Conservation (phyloP, 306 rosid genomes). For the Ormosia emarginata region DNA sequence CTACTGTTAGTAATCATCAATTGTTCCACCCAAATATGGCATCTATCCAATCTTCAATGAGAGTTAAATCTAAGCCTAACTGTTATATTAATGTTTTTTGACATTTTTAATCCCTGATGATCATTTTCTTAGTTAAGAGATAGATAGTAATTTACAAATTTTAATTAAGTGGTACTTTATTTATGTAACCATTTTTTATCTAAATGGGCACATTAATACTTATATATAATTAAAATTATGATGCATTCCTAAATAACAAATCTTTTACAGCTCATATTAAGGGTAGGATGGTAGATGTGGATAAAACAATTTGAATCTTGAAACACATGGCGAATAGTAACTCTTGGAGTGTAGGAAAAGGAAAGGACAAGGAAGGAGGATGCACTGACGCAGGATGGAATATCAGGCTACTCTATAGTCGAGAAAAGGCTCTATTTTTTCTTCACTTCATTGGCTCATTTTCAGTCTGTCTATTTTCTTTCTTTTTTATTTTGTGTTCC, state of each 20-base stretch:
- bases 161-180: not conserved
- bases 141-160: not conserved
- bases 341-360: slow-evolving; percentile 21
- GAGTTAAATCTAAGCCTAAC: not conserved
- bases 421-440: too few species aligned
- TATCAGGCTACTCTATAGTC: not conserved
- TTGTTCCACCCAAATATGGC: not conserved
- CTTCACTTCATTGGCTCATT: too few species aligned
- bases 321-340: slow-evolving; percentile 12
- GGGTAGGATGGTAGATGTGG: not conserved
- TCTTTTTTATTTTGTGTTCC: too few species aligned
- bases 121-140: too few species aligned
- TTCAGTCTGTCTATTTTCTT: too few species aligned
- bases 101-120: too few species aligned
- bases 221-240: too few species aligned
- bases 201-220: not conserved
- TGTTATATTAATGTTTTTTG: too few species aligned
- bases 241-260: too few species aligned
- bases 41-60: not conserved
- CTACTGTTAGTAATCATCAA: not conserved
- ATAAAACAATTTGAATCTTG: not conserved
- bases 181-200: not conserved
- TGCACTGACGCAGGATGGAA: not conserved
- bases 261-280: not conserved
- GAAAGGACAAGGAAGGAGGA: not conserved